Evolutionary conservation across 2,329 filamentous ascomycete genomes (phyloP), one percentile per base, ranked within the genome.

Genomic region (Raffaelea arxii): DNA sequence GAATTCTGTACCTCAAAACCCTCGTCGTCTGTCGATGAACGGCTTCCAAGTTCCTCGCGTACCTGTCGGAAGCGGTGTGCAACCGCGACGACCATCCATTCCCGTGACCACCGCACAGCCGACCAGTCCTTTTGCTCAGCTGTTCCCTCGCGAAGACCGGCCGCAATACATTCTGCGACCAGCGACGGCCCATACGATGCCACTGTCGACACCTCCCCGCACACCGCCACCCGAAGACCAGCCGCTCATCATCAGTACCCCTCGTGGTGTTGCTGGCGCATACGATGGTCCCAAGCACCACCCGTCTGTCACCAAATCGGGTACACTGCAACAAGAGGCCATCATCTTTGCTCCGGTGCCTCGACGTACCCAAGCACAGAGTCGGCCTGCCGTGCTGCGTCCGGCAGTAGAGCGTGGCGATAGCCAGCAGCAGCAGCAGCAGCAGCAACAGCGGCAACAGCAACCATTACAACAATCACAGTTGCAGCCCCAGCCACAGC

Each of bases 231-330:
- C 52, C 4, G 63, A 72, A 23, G 74, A 78, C 32, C 70, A 72
- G 45, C 75, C 77, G 4, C 64, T 80, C 23, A 80, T 80, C 46
- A 78, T 80, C 58, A 80, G 76, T 58, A 80, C 77, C 4, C 76
- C 76, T 1, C 68, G 62, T 10, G 77, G 77, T 16, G 67, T 79
- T 9, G 63, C 67, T 0, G 76, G 76, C 3, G 73, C 70, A 1
- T 76, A 70, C 51, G 75, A 79, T 47, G 55, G 62, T 2, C 69
- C 71, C 2, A 56, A 55, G 6, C 61, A 62, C 11, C 60, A 57
- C 25, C 56, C 56, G 18, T 61, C 62, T n/a, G 55, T 57, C 14
- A n/a, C n/a, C n/a, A n/a, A n/a, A n/a, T n/a, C n/a, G n/a, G n/a
- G n/a, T n/a, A n/a, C n/a, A n/a, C 58, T 42, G 5, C 58, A 59